Base-by-base conservation (phyloP, 140 eudicot species). In the Bidens hawaiensis region DNA sequence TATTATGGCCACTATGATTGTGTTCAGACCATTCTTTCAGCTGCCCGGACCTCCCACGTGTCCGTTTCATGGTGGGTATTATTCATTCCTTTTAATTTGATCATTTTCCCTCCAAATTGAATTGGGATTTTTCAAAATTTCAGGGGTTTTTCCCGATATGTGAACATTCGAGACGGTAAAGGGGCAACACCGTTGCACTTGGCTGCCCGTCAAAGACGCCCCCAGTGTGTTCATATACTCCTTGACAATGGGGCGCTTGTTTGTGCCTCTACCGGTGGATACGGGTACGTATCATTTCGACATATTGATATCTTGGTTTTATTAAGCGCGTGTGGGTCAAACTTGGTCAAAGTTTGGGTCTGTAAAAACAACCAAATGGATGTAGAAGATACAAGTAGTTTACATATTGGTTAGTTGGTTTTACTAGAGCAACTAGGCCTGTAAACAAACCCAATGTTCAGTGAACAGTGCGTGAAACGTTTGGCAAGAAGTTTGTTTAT, bases 121-220 rank as follows among this genome's bases (percentile, higher is more conserved):
- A 48, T 69, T 67, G 68, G 67, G 49, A 15, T 6, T 45, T 36
- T 4, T 65, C 38, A 7, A 19, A 28, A 46, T 70, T 75, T 15
- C 67, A 94, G 97, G 99, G 99, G 96, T 14, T 88, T 69, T 79
- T 71, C 95, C 0, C 76, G 90, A 15, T 88, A 85, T 81, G 97
- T 94, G 80, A 94, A 88, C 77, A 81, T 88, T 42, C 79, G 97
- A 77, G 99, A 89, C 42, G 95, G 90, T 59, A 94, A 85, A 77
- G 99, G 99, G 40, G 97, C 89, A 17, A 88, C 99, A 14, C 97
- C 99, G 10, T 85, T 94, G 78, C 99, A 94, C 51, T 75, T 94
- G 76, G 99, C 99, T 5, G 82, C 99, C 15, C 94, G 97, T 55
- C 95, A 85, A 72, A 75, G 87, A 51, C 82, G 84, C 8, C 82